Percentiles rank a stretch among this genome's conserved stretches.
Conservation (phyloP, 2,329 filamentous ascomycete genomes). For the Sclerotinia glacialis region DNA sequence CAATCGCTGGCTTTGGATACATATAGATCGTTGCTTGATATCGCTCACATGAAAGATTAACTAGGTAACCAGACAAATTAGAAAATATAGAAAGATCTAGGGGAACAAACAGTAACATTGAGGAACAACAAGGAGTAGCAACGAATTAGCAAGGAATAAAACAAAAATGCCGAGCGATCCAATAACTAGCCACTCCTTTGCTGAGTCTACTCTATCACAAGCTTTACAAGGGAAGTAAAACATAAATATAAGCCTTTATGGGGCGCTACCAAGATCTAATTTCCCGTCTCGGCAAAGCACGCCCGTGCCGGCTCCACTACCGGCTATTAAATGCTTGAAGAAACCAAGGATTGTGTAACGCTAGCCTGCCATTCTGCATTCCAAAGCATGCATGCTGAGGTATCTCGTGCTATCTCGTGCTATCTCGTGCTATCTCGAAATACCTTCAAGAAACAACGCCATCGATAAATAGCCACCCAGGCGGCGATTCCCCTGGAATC, state of each 20-base stretch:
- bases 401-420: conserved; percentile 6
- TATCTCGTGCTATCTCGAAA: conserved; percentile 8
- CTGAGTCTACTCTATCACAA: neutral
- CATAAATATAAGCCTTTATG: conserved; percentile 3
- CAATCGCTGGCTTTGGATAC: neutral
- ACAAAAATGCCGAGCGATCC: neutral
- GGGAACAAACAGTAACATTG: neutral
- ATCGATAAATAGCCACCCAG: neutral
- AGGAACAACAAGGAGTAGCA: neutral
- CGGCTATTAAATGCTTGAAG: conserved; percentile 1
- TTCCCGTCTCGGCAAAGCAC: conserved; percentile 20
- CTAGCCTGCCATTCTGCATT: neutral
- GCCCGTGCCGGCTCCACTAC: conserved; percentile 16
- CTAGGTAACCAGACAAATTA: neutral
- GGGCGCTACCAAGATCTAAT: neutral
- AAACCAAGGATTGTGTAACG: neutral
- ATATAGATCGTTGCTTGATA: neutral
- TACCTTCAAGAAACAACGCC: conserved; percentile 7
- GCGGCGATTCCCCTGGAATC: neutral
- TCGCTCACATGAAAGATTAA: neutral
- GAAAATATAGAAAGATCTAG: neutral
- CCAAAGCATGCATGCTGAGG: neutral
- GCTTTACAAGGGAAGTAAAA: neutral
- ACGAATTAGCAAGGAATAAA: neutral
- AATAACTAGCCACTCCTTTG: neutral